Evolutionary conservation across 75 land plant genomes (phyloP).

Genomic region (Cunninghamia lanceolata): DNA sequence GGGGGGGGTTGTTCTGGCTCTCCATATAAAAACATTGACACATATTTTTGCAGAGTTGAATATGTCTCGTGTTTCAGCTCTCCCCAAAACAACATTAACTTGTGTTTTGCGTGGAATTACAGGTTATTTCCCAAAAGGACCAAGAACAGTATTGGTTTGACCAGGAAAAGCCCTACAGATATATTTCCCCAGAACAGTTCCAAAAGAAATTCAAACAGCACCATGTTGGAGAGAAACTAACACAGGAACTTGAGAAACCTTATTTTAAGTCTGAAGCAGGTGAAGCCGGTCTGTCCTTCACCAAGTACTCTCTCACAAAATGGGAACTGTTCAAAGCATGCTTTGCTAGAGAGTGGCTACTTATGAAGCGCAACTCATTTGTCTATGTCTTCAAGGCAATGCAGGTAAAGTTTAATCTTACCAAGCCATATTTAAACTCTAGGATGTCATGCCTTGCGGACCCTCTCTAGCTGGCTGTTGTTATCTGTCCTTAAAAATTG

Average conservation of each 20-base stretch:
- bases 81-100: neutral
- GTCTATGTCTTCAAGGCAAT: conserved; percentile 61
- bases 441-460: neutral
- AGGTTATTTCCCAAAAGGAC: conserved; percentile 83
- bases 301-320: conserved; percentile 44
- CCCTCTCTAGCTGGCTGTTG: neutral
- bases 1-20: too few relatives aligned
- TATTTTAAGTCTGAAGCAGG: conserved; percentile 34
- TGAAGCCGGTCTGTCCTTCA: conserved; percentile 39
- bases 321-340: conserved; percentile 69
- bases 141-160: conserved; percentile 78
- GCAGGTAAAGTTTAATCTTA: conserved; percentile 43
- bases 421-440: neutral
- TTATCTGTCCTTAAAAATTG: neutral
- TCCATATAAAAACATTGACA: neutral
- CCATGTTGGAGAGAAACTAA: conserved; percentile 29
- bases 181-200: conserved; percentile 56
- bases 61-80: neutral
- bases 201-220: conserved; percentile 41
- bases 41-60: neutral
- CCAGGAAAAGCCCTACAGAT: conserved; percentile 34
- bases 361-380: conserved; percentile 75
- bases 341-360: conserved; percentile 54
- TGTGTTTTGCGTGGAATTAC: neutral
- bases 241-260: conserved; percentile 43